Conservation (phyloP, 2,329 filamentous ascomycete genomes). For the Phoma sp. region DNA sequence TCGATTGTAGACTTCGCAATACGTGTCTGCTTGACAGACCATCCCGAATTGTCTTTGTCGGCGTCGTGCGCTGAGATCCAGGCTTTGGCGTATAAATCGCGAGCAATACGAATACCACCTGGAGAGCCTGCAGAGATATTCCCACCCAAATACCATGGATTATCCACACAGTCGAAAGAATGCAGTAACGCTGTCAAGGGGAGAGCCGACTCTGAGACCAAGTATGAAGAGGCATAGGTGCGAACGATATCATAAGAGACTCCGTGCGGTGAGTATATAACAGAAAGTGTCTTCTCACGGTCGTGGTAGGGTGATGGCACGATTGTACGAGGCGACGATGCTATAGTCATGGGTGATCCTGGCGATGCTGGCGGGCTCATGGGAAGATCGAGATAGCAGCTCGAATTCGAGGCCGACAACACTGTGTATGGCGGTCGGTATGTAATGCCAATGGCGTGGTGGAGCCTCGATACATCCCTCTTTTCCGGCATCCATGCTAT, state of each 20-base stretch:
- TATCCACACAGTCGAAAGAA: conserved; percentile 66
- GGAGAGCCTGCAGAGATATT: conserved; percentile 65
- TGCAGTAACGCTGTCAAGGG: conserved; percentile 71
- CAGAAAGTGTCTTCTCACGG: conserved; percentile 60
- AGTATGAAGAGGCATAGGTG: conserved; percentile 65
- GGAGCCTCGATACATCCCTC: conserved; percentile 66
- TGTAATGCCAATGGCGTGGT: conserved; percentile 75
- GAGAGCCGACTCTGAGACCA: conserved; percentile 63
- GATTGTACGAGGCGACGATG: conserved; percentile 43
- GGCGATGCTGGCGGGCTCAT: conserved; percentile 47
- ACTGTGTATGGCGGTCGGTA: conserved; percentile 66
- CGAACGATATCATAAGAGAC: conserved; percentile 62
- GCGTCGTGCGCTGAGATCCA: conserved; percentile 71
- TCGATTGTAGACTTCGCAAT: conserved; percentile 48
- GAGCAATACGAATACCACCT: conserved; percentile 64
- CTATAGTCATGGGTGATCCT: conserved; percentile 41
- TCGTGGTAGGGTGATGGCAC: conserved; percentile 44
- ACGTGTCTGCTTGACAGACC: conserved; percentile 60
- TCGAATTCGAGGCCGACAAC: conserved; percentile 41
- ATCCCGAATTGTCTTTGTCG: conserved; percentile 63
- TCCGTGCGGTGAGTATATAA: conserved; percentile 72
- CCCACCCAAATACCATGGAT: conserved; percentile 69
- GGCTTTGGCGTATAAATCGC: conserved; percentile 59
- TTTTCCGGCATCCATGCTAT: conserved; percentile 71
- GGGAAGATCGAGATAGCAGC: conserved; percentile 48